Evolutionary conservation across 1,139 yeast species (phyloP), one percentile per base, ranked within the genome.

Genomic region (Yamadazyma triangularis): DNA sequence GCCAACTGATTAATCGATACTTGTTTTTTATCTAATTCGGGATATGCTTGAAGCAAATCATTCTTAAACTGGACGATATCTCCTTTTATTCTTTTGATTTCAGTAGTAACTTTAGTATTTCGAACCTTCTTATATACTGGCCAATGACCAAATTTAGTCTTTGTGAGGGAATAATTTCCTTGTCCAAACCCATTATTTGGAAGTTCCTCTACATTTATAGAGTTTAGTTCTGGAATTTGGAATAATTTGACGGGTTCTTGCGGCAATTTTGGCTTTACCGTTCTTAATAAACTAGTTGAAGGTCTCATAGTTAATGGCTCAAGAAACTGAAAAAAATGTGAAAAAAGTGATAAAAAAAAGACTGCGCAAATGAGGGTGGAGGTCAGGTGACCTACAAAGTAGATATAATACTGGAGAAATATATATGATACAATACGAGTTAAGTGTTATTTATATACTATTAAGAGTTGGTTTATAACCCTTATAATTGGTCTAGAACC

Each of bases 91-190:
- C 75, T 72, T 51, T 79, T 77, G 27, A 83, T 65, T 48, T 81
- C 86, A 1, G 91, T 82, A 35, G 65, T 64, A 21, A 59, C 53
- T 34, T 71, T 72, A 18, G 79, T 73, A 34, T 74, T 70, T 58
- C 64, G 72, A 35, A 67, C 51, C 39, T 79, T 80, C 37, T 70
- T 64, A 53, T 82, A 83, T 1, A 83, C 79, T 18, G 91, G 91
- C 57, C 85, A 64, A 49, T 79, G 78, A 4, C 84, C 82, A 33
- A 62, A 68, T 15, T 68, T 58, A 8, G 84, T 67, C 53, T 80
- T 77, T 25, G 63, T 56, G 22, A 82, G 58, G 47, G 51, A 59
- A 51, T 82, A 82, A 25, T 55, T 56, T 7, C 58, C 48, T 14
- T 49, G 46, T 8, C 77, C 79, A 44, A 73, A 73, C 2, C 62